These are phyloP conservation scores for Saturnispora hagleri DNA, from an alignment of 805 yeast genomes.

Conservation along the genomic window DNA sequence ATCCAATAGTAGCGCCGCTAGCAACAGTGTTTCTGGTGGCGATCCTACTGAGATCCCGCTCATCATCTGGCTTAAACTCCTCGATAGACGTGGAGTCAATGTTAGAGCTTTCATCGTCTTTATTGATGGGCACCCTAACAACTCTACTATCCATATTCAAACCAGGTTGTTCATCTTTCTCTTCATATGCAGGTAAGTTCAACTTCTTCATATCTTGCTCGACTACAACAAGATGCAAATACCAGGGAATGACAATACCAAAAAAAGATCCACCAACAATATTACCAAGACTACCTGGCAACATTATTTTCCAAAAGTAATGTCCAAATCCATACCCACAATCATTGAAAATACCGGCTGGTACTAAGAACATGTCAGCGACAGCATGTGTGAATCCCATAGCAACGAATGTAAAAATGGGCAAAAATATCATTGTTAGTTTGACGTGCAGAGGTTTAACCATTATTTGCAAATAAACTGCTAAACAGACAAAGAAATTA, in stretches of 20 bases:
- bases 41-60: constrained; percentile 11
- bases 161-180: constrained; percentile 75
- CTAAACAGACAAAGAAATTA: constrained; percentile 67
- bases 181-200: constrained; percentile 59
- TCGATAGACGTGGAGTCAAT: constrained; percentile 9
- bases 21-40: neutral
- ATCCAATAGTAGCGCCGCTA: neutral
- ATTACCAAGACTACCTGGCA: constrained; percentile 70
- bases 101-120: neutral
- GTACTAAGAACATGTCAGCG: constrained; percentile 69
- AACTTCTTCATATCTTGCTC: constrained; percentile 57
- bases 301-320: constrained; percentile 62
- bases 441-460: constrained; percentile 76
- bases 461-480: constrained; percentile 68
- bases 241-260: constrained; percentile 59
- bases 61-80: constrained; percentile 12
- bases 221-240: constrained; percentile 61
- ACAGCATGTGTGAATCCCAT: constrained; percentile 74
- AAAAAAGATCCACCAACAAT: constrained; percentile 70
- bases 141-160: constrained; percentile 72
- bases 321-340: constrained; percentile 54
- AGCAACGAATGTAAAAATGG: constrained; percentile 69
- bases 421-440: constrained; percentile 50
- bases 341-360: constrained; percentile 59
- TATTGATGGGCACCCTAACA: constrained; percentile 33